These are phyloP conservation scores for Scheffersomyces ergatensis DNA, from an alignment of 805 yeast species.

Conservation along the genomic window DNA sequence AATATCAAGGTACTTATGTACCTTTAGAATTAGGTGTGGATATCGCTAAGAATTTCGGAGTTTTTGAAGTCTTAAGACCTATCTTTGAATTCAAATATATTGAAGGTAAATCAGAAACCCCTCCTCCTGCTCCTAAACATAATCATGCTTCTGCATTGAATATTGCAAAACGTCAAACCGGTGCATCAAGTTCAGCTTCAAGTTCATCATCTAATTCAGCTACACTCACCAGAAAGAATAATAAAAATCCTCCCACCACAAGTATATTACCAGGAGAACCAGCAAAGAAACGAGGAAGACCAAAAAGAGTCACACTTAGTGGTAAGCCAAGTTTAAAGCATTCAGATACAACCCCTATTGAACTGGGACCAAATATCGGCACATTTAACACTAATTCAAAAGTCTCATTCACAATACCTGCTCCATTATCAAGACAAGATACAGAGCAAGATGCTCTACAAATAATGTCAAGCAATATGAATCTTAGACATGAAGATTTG, in stretches of 20 bases:
- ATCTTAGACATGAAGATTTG: conserved; percentile 35
- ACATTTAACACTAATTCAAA: conserved; percentile 18
- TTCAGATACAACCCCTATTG: conserved; percentile 34
- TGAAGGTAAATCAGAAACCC: conserved; percentile 40
- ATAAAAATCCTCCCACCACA: conserved; percentile 7
- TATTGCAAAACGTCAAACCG: conserved; percentile 30
- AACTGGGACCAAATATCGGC: conserved; percentile 23
- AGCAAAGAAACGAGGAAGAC: conserved; percentile 37
- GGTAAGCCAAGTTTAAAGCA: conserved; percentile 27
- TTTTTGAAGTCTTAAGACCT: conserved; percentile 55
- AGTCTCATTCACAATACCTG: conserved; percentile 4
- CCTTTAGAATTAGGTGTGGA: conserved; percentile 41
- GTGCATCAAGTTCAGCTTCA: conserved; percentile 2
- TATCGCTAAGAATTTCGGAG: conserved; percentile 38
- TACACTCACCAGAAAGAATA: conserved; percentile 17
- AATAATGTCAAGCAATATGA: conserved; percentile 29
- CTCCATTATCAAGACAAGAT: conserved; percentile 29
- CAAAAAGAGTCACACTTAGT: conserved; percentile 27
- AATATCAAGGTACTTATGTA: conserved; percentile 53
- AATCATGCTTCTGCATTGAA: conserved; percentile 45
- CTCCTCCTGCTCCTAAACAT: conserved; percentile 48
- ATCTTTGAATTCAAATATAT: conserved; percentile 58
- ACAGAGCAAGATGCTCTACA: conserved; percentile 40
- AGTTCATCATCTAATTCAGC: conserved; percentile 14
- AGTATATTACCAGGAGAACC: conserved; percentile 20